Evolutionary conservation across 1,139 yeast genomes (phyloP).

Genomic region (Scheffersomyces titani): DNA sequence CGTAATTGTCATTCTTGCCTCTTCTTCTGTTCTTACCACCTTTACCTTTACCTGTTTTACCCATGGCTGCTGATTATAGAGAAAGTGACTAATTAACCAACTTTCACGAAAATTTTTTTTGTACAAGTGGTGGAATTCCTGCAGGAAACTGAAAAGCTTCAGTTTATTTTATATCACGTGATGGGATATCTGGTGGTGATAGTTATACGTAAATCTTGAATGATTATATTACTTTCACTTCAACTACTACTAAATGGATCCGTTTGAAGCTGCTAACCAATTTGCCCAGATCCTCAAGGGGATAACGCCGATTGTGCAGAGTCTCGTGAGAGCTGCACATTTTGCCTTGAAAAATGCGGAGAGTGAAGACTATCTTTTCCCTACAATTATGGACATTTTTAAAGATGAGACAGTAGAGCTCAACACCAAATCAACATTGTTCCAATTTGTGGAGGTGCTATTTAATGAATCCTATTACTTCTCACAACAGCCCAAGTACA

Average conservation of each 20-base stretch:
- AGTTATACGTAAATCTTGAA: too few species aligned
- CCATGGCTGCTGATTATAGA: conserved; percentile 29
- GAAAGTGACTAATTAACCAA: neutral
- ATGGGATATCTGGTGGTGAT: neutral
- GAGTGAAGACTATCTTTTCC: conserved; percentile 70
- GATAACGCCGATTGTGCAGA: conserved; percentile 63
- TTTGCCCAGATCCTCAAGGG: conserved; percentile 61
- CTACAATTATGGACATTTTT: conserved; percentile 70
- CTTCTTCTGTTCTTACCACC: conserved; percentile 93
- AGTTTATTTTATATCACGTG: neutral
- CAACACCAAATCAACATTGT: conserved; percentile 63
- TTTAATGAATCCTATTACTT: conserved; percentile 37
- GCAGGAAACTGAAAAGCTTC: neutral
- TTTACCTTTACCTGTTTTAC: conserved; percentile 56
- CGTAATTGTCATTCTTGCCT: conserved; percentile 94
- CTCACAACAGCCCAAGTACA: conserved; percentile 33
- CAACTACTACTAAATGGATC: conserved; percentile 54
- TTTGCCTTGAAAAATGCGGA: conserved; percentile 62
- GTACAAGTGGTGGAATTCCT: neutral
- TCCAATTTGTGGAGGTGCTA: conserved; percentile 68
- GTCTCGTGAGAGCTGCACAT: conserved; percentile 55
- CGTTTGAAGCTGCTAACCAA: conserved; percentile 75
- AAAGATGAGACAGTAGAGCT: conserved; percentile 48
- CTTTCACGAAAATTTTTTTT: neutral
- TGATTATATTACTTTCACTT: neutral